Evolutionary conservation across 257 asterid genomes (phyloP).

Genomic region (Gynochthodes officinalis): DNA sequence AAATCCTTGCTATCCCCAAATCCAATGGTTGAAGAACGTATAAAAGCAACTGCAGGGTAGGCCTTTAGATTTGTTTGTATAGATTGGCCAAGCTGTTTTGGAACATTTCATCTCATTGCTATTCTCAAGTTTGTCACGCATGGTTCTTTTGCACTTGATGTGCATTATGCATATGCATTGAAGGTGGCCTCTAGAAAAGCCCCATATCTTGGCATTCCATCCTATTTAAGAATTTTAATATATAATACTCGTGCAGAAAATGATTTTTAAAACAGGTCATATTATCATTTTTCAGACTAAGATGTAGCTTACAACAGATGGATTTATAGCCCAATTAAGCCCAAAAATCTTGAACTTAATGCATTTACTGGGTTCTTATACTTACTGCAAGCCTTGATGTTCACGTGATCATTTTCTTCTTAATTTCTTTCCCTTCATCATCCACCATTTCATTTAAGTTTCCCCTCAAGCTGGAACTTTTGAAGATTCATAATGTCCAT

Average conservation of each 20-base stretch:
- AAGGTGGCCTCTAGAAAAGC: not conserved
- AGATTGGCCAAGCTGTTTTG: not conserved
- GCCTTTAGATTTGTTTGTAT: conserved; percentile 18
- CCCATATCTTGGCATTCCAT: not conserved
- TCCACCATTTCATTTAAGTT: not conserved
- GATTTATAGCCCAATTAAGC: not conserved
- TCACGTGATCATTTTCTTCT: not conserved
- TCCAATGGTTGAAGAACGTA: conserved; percentile 66
- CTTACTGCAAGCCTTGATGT: no score
- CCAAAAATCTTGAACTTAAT: not conserved
- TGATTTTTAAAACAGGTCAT: not conserved
- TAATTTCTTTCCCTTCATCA: not conserved
- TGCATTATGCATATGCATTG: not conserved
- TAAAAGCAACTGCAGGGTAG: conserved; percentile 84
- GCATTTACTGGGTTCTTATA: not conserved
- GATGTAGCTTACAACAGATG: not conserved
- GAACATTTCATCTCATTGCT: conserved; percentile 5
- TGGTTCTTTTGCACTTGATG: not conserved
- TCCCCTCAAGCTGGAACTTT: not conserved
- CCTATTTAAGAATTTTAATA: not conserved
- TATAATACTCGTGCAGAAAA: not conserved
- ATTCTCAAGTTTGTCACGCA: not conserved
- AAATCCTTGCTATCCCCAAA: conserved; percentile 54
- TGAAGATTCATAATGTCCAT: not conserved
- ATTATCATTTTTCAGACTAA: not conserved